phyloP scores from a whole-genome alignment of 768 basidiomycete species.

The Lactifluus rugatus region DNA sequence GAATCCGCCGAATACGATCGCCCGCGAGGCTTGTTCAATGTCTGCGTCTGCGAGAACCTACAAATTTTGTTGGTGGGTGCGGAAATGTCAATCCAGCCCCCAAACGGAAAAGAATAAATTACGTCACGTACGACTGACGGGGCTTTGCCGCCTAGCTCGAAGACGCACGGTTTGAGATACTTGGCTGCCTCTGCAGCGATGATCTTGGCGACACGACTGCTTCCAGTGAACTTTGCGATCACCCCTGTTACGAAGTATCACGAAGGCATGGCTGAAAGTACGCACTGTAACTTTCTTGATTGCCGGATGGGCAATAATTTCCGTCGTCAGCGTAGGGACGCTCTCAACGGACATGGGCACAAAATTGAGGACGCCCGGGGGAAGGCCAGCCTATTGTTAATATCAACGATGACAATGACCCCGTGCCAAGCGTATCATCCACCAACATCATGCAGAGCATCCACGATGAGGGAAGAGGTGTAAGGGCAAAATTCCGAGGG shows the following conservation, averaged over 20 bases:
- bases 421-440: neutral
- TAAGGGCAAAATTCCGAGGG: slow-evolving; percentile 43
- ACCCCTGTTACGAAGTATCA: neutral
- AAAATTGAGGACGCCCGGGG: slow-evolving; percentile 49
- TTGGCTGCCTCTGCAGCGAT: slow-evolving; percentile 47
- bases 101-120: neutral
- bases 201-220: slow-evolving; percentile 43
- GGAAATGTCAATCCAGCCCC: neutral
- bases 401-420: neutral
- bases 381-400: slow-evolving; percentile 43
- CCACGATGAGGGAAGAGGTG: slow-evolving; percentile 36
- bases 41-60: slow-evolving; percentile 47
- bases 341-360: slow-evolving; percentile 37
- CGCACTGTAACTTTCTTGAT: slow-evolving; percentile 46
- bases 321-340: slow-evolving; percentile 35
- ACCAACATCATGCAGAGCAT: slow-evolving; percentile 37
- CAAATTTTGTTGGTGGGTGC: too few relatives aligned
- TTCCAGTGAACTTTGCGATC: slow-evolving; percentile 43
- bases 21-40: slow-evolving; percentile 42
- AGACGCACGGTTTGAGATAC: slow-evolving; percentile 43
- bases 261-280: neutral
- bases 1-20: slow-evolving; percentile 37
- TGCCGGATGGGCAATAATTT: slow-evolving; percentile 46
- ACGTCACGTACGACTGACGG: slow-evolving; percentile 37
- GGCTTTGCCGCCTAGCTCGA: slow-evolving; percentile 49